Percentiles rank a stretch among this genome's conserved stretches.
Conservation (phyloP, 1,284 basidiomycete genomes). For the Testicularia cyperi region DNA sequence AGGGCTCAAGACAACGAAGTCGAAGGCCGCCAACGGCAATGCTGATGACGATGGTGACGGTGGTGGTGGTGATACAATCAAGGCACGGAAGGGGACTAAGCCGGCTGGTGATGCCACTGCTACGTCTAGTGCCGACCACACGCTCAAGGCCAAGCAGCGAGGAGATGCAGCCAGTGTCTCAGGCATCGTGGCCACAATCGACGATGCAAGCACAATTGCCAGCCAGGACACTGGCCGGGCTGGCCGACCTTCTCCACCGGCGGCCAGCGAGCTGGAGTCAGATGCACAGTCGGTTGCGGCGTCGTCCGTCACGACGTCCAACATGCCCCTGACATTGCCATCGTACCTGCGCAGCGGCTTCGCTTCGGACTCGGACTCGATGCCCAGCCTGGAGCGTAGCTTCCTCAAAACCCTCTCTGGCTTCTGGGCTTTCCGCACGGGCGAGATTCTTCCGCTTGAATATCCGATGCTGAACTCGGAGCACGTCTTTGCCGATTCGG, state of each 20-base stretch:
- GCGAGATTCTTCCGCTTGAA: slow-evolving; percentile 65
- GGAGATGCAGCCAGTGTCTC: not conserved
- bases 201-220: slow-evolving; percentile 21
- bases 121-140: slow-evolving; percentile 11
- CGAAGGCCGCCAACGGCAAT: no score
- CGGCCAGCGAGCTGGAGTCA: slow-evolving; percentile 38
- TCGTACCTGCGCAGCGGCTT: slow-evolving; percentile 36
- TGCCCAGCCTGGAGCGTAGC: slow-evolving; percentile 34
- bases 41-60: no score
- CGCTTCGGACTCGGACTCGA: slow-evolving; percentile 36
- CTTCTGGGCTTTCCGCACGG: slow-evolving; percentile 65
- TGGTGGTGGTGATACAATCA: slow-evolving; percentile 5
- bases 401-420: slow-evolving; percentile 82
- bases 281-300: slow-evolving; percentile 38
- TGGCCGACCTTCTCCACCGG: slow-evolving; percentile 14
- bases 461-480: slow-evolving; percentile 63
- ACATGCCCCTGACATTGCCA: slow-evolving; percentile 20
- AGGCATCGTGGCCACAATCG: not conserved
- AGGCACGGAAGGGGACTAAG: slow-evolving; percentile 3
- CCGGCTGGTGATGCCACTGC: slow-evolving; percentile 62
- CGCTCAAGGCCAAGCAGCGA: slow-evolving; percentile 6
- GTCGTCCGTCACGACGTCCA: slow-evolving; percentile 29
- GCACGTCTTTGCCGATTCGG: slow-evolving; percentile 84
- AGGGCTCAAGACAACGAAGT: no score
- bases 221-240: slow-evolving; percentile 23